These are phyloP conservation scores for Leishmania tarentolae DNA, from an alignment of 208 protist genomes.

Conservation along the genomic window DNA sequence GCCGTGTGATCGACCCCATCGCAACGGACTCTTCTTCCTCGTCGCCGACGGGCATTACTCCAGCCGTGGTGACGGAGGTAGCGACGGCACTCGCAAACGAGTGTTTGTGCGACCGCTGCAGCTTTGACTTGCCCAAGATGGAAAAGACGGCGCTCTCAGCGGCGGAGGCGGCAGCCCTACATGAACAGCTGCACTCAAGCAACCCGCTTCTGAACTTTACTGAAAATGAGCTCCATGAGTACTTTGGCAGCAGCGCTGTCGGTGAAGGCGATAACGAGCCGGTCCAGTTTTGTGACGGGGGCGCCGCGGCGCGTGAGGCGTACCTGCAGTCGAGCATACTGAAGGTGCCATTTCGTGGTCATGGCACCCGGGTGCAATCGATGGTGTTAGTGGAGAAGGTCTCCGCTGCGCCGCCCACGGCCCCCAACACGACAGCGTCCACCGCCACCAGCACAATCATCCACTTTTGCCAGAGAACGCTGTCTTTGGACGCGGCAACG, in stretches of 20 bases:
- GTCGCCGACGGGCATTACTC: not conserved
- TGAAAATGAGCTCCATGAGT: slow-evolving; percentile 26
- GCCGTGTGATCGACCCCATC: slow-evolving; percentile 15
- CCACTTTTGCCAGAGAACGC: slow-evolving; percentile 50
- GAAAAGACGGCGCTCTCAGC: slow-evolving; percentile 5
- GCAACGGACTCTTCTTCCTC: slow-evolving; percentile 1
- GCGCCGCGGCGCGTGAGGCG: slow-evolving; percentile 24
- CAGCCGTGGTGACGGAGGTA: slow-evolving; percentile 21
- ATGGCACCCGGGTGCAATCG: slow-evolving; percentile 60
- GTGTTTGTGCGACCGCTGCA: slow-evolving; percentile 44
- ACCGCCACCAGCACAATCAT: slow-evolving; percentile 10
- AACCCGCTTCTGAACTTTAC: slow-evolving; percentile 43
- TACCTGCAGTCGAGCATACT: slow-evolving; percentile 53
- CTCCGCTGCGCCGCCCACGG: not conserved
- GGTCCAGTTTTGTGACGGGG: slow-evolving; percentile 18
- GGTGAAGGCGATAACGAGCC: not conserved
- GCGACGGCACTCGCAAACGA: slow-evolving; percentile 35
- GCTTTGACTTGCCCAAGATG: slow-evolving; percentile 40
- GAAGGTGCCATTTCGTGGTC: slow-evolving; percentile 10
- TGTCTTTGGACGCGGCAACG: slow-evolving; percentile 6
- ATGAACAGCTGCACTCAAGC: slow-evolving; percentile 31
- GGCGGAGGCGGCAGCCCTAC: slow-evolving; percentile 9
- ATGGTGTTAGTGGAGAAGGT: slow-evolving; percentile 54
- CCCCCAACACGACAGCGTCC: too few relatives aligned
- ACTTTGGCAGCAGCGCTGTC: slow-evolving; percentile 14